phyloP scores from a whole-genome alignment of 805 yeast genomes.

The Zygosaccharomyces bisporus region DNA sequence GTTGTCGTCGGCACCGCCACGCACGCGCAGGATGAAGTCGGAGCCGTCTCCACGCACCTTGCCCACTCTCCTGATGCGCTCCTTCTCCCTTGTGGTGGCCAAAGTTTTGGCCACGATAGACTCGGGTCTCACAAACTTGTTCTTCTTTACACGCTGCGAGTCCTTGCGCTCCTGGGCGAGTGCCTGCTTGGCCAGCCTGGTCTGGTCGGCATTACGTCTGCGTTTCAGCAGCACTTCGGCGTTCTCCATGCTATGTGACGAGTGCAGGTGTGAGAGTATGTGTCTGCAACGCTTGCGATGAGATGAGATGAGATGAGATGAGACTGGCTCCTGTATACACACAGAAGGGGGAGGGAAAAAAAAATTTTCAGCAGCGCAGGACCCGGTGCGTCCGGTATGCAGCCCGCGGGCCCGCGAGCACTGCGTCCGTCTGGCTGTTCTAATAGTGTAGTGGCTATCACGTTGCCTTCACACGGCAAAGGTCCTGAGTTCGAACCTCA shows the following conservation, averaged over 20 bases:
- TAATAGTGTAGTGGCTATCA: conserved; percentile 40
- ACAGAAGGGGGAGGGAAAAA: not conserved
- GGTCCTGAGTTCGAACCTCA: conserved; percentile 41
- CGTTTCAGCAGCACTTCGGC: conserved; percentile 76
- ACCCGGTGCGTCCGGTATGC: not conserved
- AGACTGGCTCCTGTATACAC: not conserved
- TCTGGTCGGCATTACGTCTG: conserved; percentile 73
- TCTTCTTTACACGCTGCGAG: conserved; percentile 43
- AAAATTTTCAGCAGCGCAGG: conserved; percentile 3
- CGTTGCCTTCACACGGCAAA: conserved; percentile 41
- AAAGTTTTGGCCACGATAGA: conserved; percentile 61
- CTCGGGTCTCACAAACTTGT: conserved; percentile 70
- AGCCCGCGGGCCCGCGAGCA: not conserved
- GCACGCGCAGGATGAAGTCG: conserved; percentile 36
- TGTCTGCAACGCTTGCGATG: not conserved
- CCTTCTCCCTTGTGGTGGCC: conserved; percentile 62
- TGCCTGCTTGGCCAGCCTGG: conserved; percentile 70
- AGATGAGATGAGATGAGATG: not conserved
- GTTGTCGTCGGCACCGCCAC: conserved; percentile 20
- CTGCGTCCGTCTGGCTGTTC: conserved; percentile 16
- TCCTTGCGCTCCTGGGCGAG: conserved; percentile 49
- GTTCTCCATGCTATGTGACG: conserved; percentile 44
- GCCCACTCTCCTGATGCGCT: conserved; percentile 61
- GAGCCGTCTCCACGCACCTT: conserved; percentile 31
- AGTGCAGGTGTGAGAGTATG: not conserved